These are phyloP conservation scores for Takashimella tepidaria DNA, from an alignment of 1,284 basidiomycete genomes.

Conservation along the genomic window DNA sequence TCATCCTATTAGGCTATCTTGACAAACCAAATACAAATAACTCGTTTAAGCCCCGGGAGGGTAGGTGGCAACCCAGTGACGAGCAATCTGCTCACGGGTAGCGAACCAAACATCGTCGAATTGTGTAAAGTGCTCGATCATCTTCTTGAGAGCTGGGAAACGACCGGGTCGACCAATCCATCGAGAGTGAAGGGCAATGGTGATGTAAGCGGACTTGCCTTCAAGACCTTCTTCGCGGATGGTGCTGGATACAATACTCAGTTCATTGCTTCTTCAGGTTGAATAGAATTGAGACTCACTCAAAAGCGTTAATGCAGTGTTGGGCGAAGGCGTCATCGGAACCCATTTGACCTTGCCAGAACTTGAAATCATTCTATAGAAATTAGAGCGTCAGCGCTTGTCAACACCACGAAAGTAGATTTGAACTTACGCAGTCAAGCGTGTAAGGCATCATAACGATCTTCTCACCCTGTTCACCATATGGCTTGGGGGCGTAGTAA, in stretches of 20 bases:
- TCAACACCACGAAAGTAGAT: neutral
- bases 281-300: conserved; percentile 11
- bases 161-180: conserved; percentile 48
- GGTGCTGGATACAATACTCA: conserved; percentile 10
- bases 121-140: conserved; percentile 44
- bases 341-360: conserved; percentile 29
- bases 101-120: conserved; percentile 49
- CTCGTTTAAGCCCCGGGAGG: conserved; percentile 3
- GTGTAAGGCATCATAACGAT: conserved; percentile 33
- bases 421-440: conserved; percentile 20
- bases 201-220: conserved; percentile 31
- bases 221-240: conserved; percentile 36
- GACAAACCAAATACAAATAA: neutral
- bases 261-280: no score
- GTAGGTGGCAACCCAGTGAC: conserved; percentile 32
- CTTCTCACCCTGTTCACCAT: conserved; percentile 14
- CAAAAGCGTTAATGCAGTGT: conserved; percentile 30
- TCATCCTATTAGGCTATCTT: neutral
- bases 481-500: conserved; percentile 27
- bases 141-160: conserved; percentile 43
- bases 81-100: conserved; percentile 47
- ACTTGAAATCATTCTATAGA: conserved; percentile 29
- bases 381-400: neutral
- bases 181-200: conserved; percentile 33
- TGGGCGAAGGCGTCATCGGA: conserved; percentile 32